These are phyloP conservation scores for Ascochyta viciae-villosae DNA, from an alignment of 2,329 filamentous ascomycete species.

Conservation along the genomic window DNA sequence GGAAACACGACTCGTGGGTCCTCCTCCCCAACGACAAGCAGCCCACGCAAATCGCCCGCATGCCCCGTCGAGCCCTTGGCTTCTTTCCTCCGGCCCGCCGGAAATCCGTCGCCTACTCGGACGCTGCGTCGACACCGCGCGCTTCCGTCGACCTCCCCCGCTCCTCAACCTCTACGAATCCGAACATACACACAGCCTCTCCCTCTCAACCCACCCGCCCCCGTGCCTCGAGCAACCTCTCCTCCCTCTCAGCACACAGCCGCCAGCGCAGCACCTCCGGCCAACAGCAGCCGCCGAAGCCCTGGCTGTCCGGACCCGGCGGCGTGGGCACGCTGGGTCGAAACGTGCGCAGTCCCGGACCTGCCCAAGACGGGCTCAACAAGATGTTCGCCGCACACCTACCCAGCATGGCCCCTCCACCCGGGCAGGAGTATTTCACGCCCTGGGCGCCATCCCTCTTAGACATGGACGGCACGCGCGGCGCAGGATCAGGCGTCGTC, in stretches of 20 bases:
- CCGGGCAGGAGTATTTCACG: slow-evolving; percentile 63
- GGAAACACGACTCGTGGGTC: slow-evolving; percentile 91
- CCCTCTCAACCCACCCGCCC: slow-evolving; percentile 50
- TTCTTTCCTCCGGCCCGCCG: slow-evolving; percentile 91
- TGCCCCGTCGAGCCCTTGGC: slow-evolving; percentile 80
- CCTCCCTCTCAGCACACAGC: slow-evolving; percentile 46
- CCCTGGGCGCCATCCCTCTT: slow-evolving; percentile 48
- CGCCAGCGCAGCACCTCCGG: slow-evolving; percentile 48
- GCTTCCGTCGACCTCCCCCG: slow-evolving; percentile 68
- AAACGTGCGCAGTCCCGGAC: slow-evolving; percentile 76
- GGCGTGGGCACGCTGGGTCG: slow-evolving; percentile 83
- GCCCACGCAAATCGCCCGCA: slow-evolving; percentile 83
- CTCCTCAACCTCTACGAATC: slow-evolving; percentile 47
- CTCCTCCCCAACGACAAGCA: slow-evolving; percentile 73
- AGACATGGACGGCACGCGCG: slow-evolving; percentile 38
- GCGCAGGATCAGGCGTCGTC: slow-evolving; percentile 38
- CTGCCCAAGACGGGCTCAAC: slow-evolving; percentile 83
- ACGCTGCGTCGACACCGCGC: slow-evolving; percentile 67
- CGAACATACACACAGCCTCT: slow-evolving; percentile 36
- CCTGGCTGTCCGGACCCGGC: slow-evolving; percentile 78
- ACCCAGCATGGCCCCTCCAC: slow-evolving; percentile 71
- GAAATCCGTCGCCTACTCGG: slow-evolving; percentile 77
- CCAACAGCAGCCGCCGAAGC: slow-evolving; percentile 28
- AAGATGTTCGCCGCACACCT: slow-evolving; percentile 84
- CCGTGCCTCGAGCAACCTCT: slow-evolving; percentile 48